These are phyloP conservation scores for Calonectria crousiana DNA, from an alignment of 2,329 filamentous ascomycete species.

Conservation along the genomic window DNA sequence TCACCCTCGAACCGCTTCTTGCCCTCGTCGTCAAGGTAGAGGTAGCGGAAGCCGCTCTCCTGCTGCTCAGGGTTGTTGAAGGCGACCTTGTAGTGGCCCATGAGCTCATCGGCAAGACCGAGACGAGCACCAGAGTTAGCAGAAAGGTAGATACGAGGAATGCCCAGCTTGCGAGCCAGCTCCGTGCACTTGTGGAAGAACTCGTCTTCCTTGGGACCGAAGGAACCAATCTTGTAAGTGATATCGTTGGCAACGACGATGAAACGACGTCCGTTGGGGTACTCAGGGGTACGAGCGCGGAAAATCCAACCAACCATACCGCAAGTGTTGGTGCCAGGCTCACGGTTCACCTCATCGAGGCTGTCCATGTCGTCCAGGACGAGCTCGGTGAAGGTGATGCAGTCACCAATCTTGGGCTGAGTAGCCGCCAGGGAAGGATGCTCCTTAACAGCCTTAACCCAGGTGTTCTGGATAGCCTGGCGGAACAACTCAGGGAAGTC, in stretches of 20 bases:
- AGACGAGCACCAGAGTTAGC: conserved; percentile 99
- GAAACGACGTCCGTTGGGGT: conserved; percentile 91
- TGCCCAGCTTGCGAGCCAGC: conserved; percentile 91
- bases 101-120: conserved; percentile 95
- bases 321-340: conserved; percentile 93
- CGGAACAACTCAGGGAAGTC: conserved; percentile 99
- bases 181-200: conserved; percentile 99
- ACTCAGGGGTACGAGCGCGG: conserved; percentile 94
- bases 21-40: conserved; percentile 89
- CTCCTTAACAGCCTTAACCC: conserved; percentile 80
- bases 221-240: conserved; percentile 98
- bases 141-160: conserved; percentile 96
- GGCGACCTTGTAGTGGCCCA: conserved; percentile 96
- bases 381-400: conserved; percentile 93
- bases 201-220: conserved; percentile 94
- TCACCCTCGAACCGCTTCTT: conserved; percentile 87
- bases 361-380: conserved; percentile 95
- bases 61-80: conserved; percentile 90
- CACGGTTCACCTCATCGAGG: conserved; percentile 91
- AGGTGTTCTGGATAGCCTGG: conserved; percentile 96
- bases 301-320: conserved; percentile 99
- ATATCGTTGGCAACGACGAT: conserved; percentile 99
- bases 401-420: conserved; percentile 88
- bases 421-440: conserved; percentile 81
- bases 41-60: conserved; percentile 93